These are phyloP conservation scores for Cladosporium halotolerans DNA, from an alignment of 2,329 filamentous ascomycete species.

Conservation along the genomic window DNA sequence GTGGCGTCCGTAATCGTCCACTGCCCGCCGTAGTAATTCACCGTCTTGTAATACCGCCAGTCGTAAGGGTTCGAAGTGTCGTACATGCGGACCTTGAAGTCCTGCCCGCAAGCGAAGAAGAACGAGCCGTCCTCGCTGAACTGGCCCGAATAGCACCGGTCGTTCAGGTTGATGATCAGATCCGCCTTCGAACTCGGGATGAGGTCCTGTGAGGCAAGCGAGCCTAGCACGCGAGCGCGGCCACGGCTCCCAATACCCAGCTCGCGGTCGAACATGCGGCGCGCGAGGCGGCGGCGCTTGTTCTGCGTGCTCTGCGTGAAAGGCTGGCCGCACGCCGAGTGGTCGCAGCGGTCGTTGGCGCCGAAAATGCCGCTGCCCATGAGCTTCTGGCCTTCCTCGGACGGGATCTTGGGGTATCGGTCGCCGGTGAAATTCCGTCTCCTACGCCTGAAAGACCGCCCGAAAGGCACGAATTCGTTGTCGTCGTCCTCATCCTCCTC, in stretches of 20 bases:
- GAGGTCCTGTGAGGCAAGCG: constrained; percentile 62
- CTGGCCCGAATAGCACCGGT: constrained; percentile 87
- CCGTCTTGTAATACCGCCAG: constrained; percentile 92
- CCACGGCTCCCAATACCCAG: constrained; percentile 60
- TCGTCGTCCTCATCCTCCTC: constrained; percentile 37
- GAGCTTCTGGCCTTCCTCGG: constrained; percentile 64
- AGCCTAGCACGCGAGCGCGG: constrained; percentile 54
- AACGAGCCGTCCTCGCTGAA: constrained; percentile 97
- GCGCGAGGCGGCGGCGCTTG: constrained; percentile 56
- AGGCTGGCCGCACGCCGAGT: constrained; percentile 40
- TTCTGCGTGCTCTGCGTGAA: constrained; percentile 37
- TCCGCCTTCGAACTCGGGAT: constrained; percentile 74
- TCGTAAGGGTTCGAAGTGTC: constrained; percentile 92
- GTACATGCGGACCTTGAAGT: constrained; percentile 94
- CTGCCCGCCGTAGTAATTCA: constrained; percentile 85
- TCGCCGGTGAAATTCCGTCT: constrained; percentile 40
- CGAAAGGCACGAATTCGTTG: constrained; percentile 1
- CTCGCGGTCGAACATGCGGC: constrained; percentile 73
- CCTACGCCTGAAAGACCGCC: constrained; percentile 32
- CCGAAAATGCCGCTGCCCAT: constrained; percentile 84
- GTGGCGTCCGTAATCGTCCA: constrained; percentile 97
- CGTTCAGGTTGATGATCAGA: constrained; percentile 79
- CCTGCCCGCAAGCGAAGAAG: constrained; percentile 86
- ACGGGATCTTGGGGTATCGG: constrained; percentile 78
- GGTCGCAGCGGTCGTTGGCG: constrained; percentile 49